These are phyloP conservation scores for Neurospora sp. DNA, from an alignment of 2,329 filamentous ascomycete genomes.

Conservation along the genomic window DNA sequence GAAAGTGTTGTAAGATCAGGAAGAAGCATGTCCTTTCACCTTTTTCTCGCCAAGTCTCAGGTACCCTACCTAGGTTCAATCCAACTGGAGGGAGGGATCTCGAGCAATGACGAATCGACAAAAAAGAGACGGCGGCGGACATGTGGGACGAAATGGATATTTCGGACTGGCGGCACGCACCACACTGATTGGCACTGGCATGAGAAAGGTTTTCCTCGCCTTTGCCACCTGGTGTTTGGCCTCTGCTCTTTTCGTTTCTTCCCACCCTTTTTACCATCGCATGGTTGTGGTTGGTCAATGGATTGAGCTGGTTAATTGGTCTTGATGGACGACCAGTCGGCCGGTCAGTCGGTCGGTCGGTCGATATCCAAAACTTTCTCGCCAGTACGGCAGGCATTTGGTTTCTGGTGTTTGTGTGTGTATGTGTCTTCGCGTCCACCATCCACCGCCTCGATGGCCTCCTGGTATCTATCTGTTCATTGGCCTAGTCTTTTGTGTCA, in stretches of 20 bases:
- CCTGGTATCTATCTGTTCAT: neutral
- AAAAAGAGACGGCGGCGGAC: neutral
- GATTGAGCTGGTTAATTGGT: neutral
- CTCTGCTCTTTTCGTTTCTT: neutral
- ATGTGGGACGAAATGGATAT: neutral
- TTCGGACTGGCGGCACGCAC: neutral
- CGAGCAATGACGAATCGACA: too few species aligned
- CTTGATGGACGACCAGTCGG: neutral
- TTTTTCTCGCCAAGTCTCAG: too few species aligned
- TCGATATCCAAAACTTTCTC: neutral
- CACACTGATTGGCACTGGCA: neutral
- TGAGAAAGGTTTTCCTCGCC: neutral
- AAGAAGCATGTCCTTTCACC: too few species aligned
- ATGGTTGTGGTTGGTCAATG: neutral
- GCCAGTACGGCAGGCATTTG: neutral
- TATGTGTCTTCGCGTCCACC: neutral
- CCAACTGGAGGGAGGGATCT: too few species aligned
- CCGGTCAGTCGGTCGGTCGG: neutral
- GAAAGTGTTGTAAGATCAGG: neutral
- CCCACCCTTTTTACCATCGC: neutral
- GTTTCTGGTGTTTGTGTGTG: neutral
- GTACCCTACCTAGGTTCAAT: too few species aligned
- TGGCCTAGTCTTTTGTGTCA: neutral
- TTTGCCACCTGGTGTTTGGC: neutral
- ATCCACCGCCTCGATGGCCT: neutral